phyloP scores from a whole-genome alignment of 2,329 filamentous ascomycete genomes.

The Boeremia exigua region DNA sequence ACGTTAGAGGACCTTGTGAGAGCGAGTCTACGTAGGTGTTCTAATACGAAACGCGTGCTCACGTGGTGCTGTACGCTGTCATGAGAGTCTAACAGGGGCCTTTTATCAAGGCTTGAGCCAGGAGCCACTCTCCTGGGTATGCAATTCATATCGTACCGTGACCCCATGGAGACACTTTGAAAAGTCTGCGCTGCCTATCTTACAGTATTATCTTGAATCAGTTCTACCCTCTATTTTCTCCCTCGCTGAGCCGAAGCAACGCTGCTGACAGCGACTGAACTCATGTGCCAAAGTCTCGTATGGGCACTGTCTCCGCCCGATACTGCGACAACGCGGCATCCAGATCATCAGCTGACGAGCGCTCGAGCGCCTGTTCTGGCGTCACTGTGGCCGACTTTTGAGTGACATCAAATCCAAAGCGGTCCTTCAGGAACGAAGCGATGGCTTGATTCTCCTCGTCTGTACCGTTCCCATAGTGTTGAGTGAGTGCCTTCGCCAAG shows the following conservation, averaged over 20 bases:
- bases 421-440: slow-evolving; percentile 23
- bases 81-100: not conserved
- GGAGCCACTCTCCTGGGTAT: no score
- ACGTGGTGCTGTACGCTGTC: not conserved
- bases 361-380: slow-evolving; percentile 1
- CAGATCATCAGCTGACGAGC: slow-evolving; percentile 21
- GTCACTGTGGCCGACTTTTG: not conserved
- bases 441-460: slow-evolving; percentile 30
- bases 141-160: no score
- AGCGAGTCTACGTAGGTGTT: no score
- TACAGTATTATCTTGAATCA: no score
- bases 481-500: slow-evolving; percentile 30
- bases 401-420: slow-evolving; percentile 24
- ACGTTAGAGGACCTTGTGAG: not conserved
- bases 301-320: not conserved
- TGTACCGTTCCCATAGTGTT: slow-evolving; percentile 23
- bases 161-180: no score
- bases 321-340: not conserved
- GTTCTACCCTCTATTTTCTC: no score
- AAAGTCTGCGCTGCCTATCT: no score
- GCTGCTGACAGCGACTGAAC: not conserved
- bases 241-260: no score
- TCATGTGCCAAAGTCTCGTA: not conserved
- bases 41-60: slow-evolving; percentile 1
- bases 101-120: no score